Evolutionary conservation across 495 filamentous ascomycete genomes (phyloP).

Genomic region (Trichoderma reesei): DNA sequence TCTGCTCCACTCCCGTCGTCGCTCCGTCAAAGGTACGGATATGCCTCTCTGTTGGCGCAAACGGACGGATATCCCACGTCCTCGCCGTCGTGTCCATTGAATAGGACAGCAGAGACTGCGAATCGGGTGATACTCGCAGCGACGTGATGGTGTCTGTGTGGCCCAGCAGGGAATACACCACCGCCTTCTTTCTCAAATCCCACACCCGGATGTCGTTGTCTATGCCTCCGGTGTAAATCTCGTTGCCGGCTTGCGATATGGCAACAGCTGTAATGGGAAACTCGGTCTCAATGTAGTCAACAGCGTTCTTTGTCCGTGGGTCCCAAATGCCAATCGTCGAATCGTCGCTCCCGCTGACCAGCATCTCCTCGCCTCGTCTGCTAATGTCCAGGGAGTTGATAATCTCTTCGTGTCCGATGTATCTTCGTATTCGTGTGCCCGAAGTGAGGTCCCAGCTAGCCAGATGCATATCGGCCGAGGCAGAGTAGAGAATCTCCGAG

Average conservation of each 20-base stretch:
- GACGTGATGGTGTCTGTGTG: slow-evolving; percentile 91
- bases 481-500: slow-evolving; percentile 81
- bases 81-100: slow-evolving; percentile 87
- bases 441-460: slow-evolving; percentile 93
- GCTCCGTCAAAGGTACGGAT: slow-evolving; percentile 84
- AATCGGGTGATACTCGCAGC: slow-evolving; percentile 80
- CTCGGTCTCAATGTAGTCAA: slow-evolving; percentile 81
- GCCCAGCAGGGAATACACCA: slow-evolving; percentile 78
- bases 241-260: slow-evolving; percentile 84
- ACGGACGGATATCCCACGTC: slow-evolving; percentile 94
- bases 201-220: slow-evolving; percentile 97
- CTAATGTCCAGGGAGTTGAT: slow-evolving; percentile 84
- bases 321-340: slow-evolving; percentile 96
- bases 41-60: slow-evolving; percentile 77
- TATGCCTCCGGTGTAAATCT: slow-evolving; percentile 90
- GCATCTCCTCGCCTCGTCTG: slow-evolving; percentile 77
- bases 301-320: slow-evolving; percentile 78
- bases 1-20: slow-evolving; percentile 78
- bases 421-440: slow-evolving; percentile 75
- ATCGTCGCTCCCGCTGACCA: slow-evolving; percentile 86
- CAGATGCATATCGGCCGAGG: slow-evolving; percentile 83
- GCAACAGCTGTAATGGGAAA: slow-evolving; percentile 90
- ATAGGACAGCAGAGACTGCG: slow-evolving; percentile 81
- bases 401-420: slow-evolving; percentile 87
- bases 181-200: slow-evolving; percentile 84